Conservation (phyloP, 257 asterid species). For the Mitragyna speciosa region DNA sequence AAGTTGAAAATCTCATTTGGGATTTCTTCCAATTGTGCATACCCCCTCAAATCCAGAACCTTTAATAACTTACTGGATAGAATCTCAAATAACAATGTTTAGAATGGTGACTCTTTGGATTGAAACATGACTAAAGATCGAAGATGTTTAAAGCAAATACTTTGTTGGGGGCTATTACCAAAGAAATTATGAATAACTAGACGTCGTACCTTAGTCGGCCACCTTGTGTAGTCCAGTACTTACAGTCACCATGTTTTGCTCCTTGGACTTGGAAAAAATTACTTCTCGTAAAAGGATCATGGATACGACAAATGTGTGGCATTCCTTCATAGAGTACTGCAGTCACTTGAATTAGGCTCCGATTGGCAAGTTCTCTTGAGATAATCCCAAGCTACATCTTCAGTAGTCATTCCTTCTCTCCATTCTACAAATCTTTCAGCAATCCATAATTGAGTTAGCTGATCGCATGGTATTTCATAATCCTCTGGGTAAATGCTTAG, state of each 20-base stretch:
- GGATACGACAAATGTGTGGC: not conserved
- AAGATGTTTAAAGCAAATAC: not conserved
- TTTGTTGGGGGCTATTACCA: not conserved
- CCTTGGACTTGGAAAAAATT: not conserved
- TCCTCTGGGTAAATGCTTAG: constrained; percentile 22
- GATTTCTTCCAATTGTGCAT: not conserved
- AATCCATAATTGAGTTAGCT: constrained; percentile 13
- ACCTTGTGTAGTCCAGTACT: not conserved
- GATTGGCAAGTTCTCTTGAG: constrained; percentile 26
- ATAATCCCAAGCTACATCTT: constrained; percentile 19
- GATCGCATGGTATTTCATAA: not conserved
- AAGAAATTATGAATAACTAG: not conserved
- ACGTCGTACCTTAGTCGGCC: not conserved
- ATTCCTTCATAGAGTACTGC: not conserved
- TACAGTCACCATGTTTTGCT: constrained; percentile 5
- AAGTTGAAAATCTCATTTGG: constrained; percentile 17
- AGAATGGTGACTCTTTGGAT: not conserved
- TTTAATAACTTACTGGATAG: constrained; percentile 18
- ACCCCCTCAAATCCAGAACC: constrained; percentile 2
- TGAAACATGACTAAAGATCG: constrained; percentile 7
- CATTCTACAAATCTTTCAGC: constrained; percentile 22
- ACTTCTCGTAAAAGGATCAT: constrained; percentile 18
- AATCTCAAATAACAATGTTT: constrained; percentile 4
- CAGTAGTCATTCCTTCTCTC: constrained; percentile 6
- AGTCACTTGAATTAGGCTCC: constrained; percentile 23